phyloP scores from a whole-genome alignment of 768 basidiomycete genomes.

The Hericium erinaceus region DNA sequence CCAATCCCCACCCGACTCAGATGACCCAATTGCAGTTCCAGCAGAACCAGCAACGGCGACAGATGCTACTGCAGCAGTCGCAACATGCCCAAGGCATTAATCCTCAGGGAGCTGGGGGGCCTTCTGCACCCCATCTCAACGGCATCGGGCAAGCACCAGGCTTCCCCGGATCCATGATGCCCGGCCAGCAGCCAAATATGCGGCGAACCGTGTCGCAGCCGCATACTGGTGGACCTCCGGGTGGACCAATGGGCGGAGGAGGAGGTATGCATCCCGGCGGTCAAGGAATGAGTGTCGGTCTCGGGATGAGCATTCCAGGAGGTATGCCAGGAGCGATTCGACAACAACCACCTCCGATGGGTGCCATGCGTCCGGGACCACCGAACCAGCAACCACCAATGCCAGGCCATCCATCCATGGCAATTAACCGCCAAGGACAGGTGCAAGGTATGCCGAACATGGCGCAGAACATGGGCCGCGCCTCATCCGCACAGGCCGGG shows the following conservation, averaged over 20 bases:
- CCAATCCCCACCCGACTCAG: background rate
- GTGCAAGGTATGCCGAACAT: constrained; percentile 27
- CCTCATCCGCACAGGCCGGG: constrained; percentile 34
- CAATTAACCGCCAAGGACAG: constrained; percentile 12
- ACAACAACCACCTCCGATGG: constrained; percentile 24
- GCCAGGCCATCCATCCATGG: constrained; percentile 32
- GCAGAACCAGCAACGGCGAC: constrained; percentile 5
- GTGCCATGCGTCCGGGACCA: constrained; percentile 18
- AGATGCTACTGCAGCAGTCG: constrained; percentile 21
- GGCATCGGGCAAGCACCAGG: constrained; percentile 30
- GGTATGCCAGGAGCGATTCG: constrained; percentile 29
- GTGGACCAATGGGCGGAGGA: constrained; percentile 21
- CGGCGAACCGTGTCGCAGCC: constrained; percentile 57
- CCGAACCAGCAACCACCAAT: constrained; percentile 23
- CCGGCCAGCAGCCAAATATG: constrained; percentile 21
- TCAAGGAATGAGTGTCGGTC: constrained; percentile 21
- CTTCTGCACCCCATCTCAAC: constrained; percentile 26
- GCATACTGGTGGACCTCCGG: constrained; percentile 27
- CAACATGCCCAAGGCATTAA: constrained; percentile 26
- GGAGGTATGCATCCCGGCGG: constrained; percentile 25
- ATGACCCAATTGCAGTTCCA: background rate
- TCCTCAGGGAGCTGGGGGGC: constrained; percentile 19
- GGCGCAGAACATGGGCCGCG: constrained; percentile 32
- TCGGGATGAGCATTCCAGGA: constrained; percentile 35
- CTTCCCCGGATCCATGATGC: constrained; percentile 35